Evolutionary conservation across 2,329 filamentous ascomycete genomes (phyloP).

Genomic region (Sporothrix variecibatus): DNA sequence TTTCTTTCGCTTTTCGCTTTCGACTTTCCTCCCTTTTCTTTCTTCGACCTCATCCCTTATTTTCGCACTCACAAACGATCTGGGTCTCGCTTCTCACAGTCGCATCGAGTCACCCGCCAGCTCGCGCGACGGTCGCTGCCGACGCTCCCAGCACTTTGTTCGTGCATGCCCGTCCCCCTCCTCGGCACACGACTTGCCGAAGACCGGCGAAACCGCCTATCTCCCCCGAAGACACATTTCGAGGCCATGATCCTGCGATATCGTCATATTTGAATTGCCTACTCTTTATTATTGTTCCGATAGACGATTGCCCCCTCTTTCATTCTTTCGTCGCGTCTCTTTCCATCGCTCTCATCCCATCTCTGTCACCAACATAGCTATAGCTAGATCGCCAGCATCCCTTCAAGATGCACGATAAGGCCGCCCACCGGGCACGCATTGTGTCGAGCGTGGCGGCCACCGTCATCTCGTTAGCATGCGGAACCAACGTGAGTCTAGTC

Average conservation of each 20-base stretch:
- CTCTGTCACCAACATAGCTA: not conserved
- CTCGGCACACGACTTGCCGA: slow-evolving; percentile 20
- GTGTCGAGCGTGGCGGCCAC: slow-evolving; percentile 85
- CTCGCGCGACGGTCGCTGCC: slow-evolving; percentile 4
- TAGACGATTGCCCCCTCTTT: not conserved
- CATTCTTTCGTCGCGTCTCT: not conserved
- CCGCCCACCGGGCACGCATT: slow-evolving; percentile 59
- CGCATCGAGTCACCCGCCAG: not conserved
- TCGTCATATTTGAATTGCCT: not conserved
- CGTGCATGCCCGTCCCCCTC: not conserved
- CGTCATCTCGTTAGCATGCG: slow-evolving; percentile 81
- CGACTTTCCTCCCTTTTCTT: too few relatives aligned
- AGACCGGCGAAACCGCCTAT: not conserved
- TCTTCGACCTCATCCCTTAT: not conserved
- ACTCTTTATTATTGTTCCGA: not conserved
- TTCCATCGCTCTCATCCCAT: not conserved
- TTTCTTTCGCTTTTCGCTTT: not conserved
- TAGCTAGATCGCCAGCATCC: not conserved
- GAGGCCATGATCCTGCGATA: slow-evolving; percentile 7
- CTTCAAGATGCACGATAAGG: slow-evolving; percentile 29
- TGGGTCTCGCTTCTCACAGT: not conserved
- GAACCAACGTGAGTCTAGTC: slow-evolving; percentile 72
- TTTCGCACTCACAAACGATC: not conserved
- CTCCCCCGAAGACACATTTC: not conserved
- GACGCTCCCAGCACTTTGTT: not conserved